These are phyloP conservation scores for Neofusicoccum umdonicola DNA, from an alignment of 2,329 filamentous ascomycete genomes.

Conservation along the genomic window DNA sequence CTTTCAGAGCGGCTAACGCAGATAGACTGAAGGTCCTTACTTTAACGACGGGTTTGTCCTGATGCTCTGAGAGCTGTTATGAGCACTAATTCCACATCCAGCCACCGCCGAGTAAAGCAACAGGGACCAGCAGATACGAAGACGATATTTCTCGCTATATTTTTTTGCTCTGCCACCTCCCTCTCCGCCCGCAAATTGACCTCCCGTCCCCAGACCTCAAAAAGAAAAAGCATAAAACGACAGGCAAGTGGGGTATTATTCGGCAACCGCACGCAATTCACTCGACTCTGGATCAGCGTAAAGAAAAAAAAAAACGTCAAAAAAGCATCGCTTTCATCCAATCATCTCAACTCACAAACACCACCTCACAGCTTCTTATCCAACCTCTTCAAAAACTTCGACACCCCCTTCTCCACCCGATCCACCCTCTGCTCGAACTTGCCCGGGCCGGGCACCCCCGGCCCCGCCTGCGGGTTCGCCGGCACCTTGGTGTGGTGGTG, in stretches of 20 bases:
- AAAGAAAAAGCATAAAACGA: not conserved
- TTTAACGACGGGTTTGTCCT: no score
- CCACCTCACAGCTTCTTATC: constrained; percentile 64
- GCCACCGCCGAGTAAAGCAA: no score
- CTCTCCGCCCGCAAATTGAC: no score
- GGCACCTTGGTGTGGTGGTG: constrained; percentile 37
- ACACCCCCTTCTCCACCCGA: constrained; percentile 67
- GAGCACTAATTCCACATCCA: no score
- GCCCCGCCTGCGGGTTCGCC: constrained; percentile 9
- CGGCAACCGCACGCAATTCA: not conserved
- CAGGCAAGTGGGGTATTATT: not conserved
- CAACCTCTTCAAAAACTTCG: constrained; percentile 72
- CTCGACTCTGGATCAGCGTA: not conserved
- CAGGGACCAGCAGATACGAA: no score
- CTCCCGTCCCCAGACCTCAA: no score
- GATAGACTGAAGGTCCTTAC: no score
- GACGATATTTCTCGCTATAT: no score
- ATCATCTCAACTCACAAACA: not conserved
- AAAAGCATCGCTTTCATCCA: not conserved
- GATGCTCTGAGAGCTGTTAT: accelerated
- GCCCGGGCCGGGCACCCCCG: constrained; percentile 36
- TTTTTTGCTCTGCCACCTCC: no score
- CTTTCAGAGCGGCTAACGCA: no score
- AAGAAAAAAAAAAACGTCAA: not conserved
- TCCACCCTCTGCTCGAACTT: constrained; percentile 65